Conservation (phyloP, 1,284 basidiomycete species). For the Apiotrichum akiyoshidainum region DNA sequence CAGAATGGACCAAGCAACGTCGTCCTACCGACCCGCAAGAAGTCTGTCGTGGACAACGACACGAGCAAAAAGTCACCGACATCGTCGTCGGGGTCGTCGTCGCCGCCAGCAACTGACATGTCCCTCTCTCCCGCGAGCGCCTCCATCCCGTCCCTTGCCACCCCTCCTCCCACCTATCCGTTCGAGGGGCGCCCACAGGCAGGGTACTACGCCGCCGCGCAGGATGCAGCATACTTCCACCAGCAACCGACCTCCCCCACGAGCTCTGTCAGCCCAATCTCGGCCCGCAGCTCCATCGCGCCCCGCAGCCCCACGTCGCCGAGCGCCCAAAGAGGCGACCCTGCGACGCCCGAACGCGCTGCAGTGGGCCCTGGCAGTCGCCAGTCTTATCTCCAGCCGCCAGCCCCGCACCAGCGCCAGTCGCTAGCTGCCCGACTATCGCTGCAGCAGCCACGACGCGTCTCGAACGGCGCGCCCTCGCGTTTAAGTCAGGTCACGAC, state of each 20-base stretch:
- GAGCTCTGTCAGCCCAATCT: background rate
- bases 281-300: background rate
- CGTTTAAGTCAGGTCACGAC: background rate
- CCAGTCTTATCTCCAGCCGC: too few relatives aligned
- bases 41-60: background rate
- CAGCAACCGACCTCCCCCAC: background rate
- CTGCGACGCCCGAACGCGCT: too few relatives aligned
- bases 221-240: background rate
- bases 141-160: background rate
- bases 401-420: too few relatives aligned
- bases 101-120: too few relatives aligned
- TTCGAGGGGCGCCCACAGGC: background rate
- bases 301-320: background rate
- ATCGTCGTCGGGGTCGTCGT: background rate
- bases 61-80: background rate
- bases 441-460: too few relatives aligned
- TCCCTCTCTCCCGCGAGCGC: background rate
- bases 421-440: too few relatives aligned
- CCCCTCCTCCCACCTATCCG: background rate
- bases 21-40: conserved; percentile 2
- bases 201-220: background rate
- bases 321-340: too few relatives aligned
- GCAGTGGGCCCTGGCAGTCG: too few relatives aligned
- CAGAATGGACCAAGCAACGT: background rate
- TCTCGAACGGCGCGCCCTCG: background rate